Evolutionary conservation across 768 basidiomycete species (phyloP).

Genomic region (Tulasnella sp.): DNA sequence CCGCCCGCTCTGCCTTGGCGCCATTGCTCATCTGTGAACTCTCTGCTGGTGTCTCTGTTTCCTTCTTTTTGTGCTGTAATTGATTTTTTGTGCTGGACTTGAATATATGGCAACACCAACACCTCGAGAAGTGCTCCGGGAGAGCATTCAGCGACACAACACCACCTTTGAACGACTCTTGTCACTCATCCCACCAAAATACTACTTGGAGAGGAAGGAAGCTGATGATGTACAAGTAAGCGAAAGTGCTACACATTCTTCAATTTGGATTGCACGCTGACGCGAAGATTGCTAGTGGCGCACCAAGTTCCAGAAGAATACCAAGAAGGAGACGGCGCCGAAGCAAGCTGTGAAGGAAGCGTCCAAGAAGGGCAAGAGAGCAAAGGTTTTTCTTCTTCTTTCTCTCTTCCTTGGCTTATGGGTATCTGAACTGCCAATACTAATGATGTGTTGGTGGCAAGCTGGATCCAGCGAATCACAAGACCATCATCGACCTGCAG

Average conservation of each 20-base stretch:
- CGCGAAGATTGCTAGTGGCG: conserved; percentile 31
- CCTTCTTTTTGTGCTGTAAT: too few species aligned
- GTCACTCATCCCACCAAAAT: conserved; percentile 78
- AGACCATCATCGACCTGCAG: conserved; percentile 63
- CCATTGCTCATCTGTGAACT: too few species aligned
- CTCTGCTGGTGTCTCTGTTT: too few species aligned
- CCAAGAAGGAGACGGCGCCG: conserved; percentile 69
- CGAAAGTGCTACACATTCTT: neutral
- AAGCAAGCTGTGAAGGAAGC: conserved; percentile 85
- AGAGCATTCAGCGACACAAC: conserved; percentile 66
- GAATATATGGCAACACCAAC: neutral
- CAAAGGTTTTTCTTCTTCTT: conserved; percentile 45
- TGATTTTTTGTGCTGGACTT: too few species aligned
- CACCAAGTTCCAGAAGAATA: conserved; percentile 75
- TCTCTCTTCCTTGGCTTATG: neutral
- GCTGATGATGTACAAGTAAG: conserved; percentile 14
- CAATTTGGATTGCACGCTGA: neutral
- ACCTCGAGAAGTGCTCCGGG: conserved; percentile 21
- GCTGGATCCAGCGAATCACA: conserved; percentile 90
- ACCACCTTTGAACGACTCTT: conserved; percentile 73
- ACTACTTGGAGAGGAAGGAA: conserved; percentile 73
- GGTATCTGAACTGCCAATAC: neutral
- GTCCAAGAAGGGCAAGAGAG: conserved; percentile 75
- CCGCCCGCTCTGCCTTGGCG: too few species aligned
- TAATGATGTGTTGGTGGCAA: conserved; percentile 25